These are phyloP conservation scores for Yamadazyma triangularis DNA, from an alignment of 1,139 yeast species.

Conservation along the genomic window DNA sequence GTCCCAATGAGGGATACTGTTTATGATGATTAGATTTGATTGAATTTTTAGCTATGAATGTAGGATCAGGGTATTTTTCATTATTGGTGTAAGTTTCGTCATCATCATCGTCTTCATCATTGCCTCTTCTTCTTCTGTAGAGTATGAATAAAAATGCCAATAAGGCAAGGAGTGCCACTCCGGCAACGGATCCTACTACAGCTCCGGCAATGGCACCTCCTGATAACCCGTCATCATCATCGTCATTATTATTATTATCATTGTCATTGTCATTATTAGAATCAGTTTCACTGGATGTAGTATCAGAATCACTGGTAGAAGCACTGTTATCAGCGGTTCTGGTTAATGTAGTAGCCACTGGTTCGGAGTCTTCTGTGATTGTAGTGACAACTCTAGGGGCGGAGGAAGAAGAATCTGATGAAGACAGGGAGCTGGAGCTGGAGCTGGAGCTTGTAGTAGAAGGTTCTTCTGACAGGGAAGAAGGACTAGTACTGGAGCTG, in stretches of 20 bases:
- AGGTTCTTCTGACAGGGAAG: slow-evolving; percentile 5
- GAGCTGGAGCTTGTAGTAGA: slow-evolving; percentile 5
- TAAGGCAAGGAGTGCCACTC: slow-evolving; percentile 36
- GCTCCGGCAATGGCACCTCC: slow-evolving; percentile 75
- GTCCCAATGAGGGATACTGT: slow-evolving; percentile 10
- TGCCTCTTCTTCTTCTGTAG: slow-evolving; percentile 30
- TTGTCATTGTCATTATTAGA: slow-evolving; percentile 6
- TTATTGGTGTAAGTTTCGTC: too few species aligned
- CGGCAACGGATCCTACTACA: slow-evolving; percentile 59
- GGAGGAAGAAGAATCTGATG: slow-evolving; percentile 5
- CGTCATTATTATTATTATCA: slow-evolving; percentile 2
- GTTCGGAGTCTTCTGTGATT: slow-evolving; percentile 17
- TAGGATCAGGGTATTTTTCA: slow-evolving; percentile 16
- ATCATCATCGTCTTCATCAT: slow-evolving; percentile 34
- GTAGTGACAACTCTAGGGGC: slow-evolving; percentile 15
- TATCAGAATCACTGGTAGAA: slow-evolving; percentile 9
- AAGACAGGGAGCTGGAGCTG: slow-evolving; percentile 9
- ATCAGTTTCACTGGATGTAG: slow-evolving; percentile 5
- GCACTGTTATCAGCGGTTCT: slow-evolving; percentile 12
- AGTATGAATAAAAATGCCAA: slow-evolving; percentile 40
- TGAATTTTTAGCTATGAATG: slow-evolving; percentile 16
- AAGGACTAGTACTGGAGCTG: slow-evolving; percentile 3
- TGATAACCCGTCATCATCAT: slow-evolving; percentile 25
- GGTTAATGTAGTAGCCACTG: slow-evolving; percentile 20
- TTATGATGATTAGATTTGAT: slow-evolving; percentile 13